Evolutionary conservation across 2,329 filamentous ascomycete genomes (phyloP).

Genomic region (Plenodomus tracheiphilus): DNA sequence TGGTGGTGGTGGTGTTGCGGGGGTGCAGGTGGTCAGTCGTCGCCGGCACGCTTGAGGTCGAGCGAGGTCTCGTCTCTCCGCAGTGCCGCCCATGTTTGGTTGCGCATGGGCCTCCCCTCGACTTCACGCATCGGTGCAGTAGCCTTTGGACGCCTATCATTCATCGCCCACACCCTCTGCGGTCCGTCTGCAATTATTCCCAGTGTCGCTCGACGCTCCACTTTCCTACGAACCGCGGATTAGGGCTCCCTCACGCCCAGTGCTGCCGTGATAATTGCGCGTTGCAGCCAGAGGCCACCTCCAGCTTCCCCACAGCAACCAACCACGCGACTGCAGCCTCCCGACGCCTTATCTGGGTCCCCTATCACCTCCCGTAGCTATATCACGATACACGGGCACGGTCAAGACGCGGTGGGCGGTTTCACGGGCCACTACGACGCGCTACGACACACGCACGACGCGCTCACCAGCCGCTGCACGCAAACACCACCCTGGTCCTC

Average conservation of each 20-base stretch:
- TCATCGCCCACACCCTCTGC: slow-evolving; percentile 33
- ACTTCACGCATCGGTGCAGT: slow-evolving; percentile 25
- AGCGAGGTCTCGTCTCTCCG: slow-evolving; percentile 7
- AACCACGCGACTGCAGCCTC: slow-evolving; percentile 21
- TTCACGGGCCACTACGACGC: slow-evolving; percentile 25
- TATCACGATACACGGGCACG: slow-evolving; percentile 8
- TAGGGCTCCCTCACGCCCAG: slow-evolving; percentile 16
- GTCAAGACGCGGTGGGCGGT: slow-evolving; percentile 8
- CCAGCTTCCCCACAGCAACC: slow-evolving; percentile 27
- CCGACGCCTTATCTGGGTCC: slow-evolving; percentile 10
- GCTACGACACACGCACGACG: slow-evolving; percentile 30
- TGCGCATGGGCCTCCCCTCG: slow-evolving; percentile 11
- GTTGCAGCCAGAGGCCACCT: slow-evolving; percentile 20
- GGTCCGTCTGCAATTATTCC: slow-evolving; percentile 26
- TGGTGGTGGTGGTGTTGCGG: slow-evolving; percentile 21
- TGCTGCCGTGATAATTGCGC: slow-evolving; percentile 28
- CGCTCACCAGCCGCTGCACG: slow-evolving; percentile 33
- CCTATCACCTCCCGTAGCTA: neutral
- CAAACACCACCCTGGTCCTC: slow-evolving; percentile 19
- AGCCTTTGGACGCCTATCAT: slow-evolving; percentile 29
- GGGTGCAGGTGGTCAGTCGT: slow-evolving; percentile 17
- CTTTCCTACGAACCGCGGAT: slow-evolving; percentile 41
- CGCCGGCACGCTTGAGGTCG: slow-evolving; percentile 16
- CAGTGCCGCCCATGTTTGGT: slow-evolving; percentile 7
- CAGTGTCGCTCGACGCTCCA: slow-evolving; percentile 38